Evolutionary conservation across 2,329 filamentous ascomycete genomes (phyloP), one percentile per base, ranked within the genome.

Genomic region (Elsinoe australis): DNA sequence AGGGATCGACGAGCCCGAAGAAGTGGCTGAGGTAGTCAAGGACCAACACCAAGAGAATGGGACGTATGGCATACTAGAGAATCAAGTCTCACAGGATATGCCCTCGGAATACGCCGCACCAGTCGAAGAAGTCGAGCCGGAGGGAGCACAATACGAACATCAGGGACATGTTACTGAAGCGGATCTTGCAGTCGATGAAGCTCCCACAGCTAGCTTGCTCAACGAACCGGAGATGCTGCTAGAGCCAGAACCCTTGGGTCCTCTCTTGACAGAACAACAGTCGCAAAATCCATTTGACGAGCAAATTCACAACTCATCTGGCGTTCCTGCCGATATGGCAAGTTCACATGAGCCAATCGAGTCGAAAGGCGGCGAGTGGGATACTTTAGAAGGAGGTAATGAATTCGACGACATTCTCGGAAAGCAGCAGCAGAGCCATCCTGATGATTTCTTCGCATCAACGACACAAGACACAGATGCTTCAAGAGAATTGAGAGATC

Each of bases 181-280:
- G 53, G 71, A 73, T 45, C 64, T 70, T 17, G 70, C 70, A 17
- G 56, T 70, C 18, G 62, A 67, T 15, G 70, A 73, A 46, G 67
- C 66, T 46, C 63, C 59, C 9, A 58, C 61, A 24, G 64, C 61
- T 8, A 67, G 70, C 3, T 54, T 73, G 31, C 59, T 73, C 34
- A 58, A 62, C 10, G 65, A 71, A 47, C 58, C 66, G 10, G 64
- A 66, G 42, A 52, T 53, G 10, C 48, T 54, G 17, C 61, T 67
- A 4, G 60, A 61, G 1, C 49, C 53, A n/a, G 54, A 53, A n/a
- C n/a, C n/a, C n/a, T n/a, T n/a, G n/a, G n/a, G n/a, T n/a, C n/a
- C n/a, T n/a, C n/a, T n/a, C n/a, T n/a, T n/a, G n/a, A n/a, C 42
- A 5, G 24, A 44, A 17, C 19, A 46, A 33, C 28, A 42, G 6